These are phyloP conservation scores for Fusarium nanum DNA, from an alignment of 2,329 filamentous ascomycete genomes.

Conservation along the genomic window DNA sequence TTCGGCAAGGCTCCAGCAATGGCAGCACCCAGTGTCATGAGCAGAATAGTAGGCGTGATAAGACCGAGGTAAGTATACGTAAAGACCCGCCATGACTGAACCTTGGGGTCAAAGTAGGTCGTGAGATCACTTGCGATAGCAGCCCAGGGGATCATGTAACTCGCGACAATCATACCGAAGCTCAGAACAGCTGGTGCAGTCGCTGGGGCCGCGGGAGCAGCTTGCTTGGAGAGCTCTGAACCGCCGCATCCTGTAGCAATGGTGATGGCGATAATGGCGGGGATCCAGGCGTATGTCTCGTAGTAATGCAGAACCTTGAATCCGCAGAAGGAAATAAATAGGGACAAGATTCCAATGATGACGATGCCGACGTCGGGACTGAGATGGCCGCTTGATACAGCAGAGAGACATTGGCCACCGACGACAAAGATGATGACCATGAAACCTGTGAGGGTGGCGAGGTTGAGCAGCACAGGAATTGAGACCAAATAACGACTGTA, in stretches of 20 bases:
- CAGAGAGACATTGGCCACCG: conserved; percentile 68
- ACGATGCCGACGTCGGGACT: conserved; percentile 69
- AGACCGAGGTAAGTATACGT: conserved; percentile 68
- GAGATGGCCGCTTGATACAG: conserved; percentile 61
- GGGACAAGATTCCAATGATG: conserved; percentile 66
- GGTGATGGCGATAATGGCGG: conserved; percentile 64
- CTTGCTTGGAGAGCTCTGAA: conserved; percentile 61
- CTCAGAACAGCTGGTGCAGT: conserved; percentile 62
- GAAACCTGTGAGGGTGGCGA: conserved; percentile 73
- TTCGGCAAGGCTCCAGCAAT: conserved; percentile 69
- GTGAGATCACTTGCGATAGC: conserved; percentile 70
- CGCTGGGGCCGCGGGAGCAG: conserved; percentile 53
- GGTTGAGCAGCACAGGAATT: conserved; percentile 70
- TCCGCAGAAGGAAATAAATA: conserved; percentile 72
- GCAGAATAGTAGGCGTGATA: conserved; percentile 63
- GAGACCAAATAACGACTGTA: conserved; percentile 65
- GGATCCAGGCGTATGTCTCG: conserved; percentile 68
- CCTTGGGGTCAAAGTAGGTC: conserved; percentile 69
- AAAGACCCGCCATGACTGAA: conserved; percentile 64
- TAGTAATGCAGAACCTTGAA: conserved; percentile 68
- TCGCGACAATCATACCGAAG: conserved; percentile 71
- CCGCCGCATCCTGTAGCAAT: conserved; percentile 67
- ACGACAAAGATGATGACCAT: conserved; percentile 71
- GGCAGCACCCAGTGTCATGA: conserved; percentile 74
- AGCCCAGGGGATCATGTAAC: conserved; percentile 72